These are phyloP conservation scores for Ensete ventricosum DNA, from an alignment of 176 grass and related monocot genomes.

Conservation along the genomic window DNA sequence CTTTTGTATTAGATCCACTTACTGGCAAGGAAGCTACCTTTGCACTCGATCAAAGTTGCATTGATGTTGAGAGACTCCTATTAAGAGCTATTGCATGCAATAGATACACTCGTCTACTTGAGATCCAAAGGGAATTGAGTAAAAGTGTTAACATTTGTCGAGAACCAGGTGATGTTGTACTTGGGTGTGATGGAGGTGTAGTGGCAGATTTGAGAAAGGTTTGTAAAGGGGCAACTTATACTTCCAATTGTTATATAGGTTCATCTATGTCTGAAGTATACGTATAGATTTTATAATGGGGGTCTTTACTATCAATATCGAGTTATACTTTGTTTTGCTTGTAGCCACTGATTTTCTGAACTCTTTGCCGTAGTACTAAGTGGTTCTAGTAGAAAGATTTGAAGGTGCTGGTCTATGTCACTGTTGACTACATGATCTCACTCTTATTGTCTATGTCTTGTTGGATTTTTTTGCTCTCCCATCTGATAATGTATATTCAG, in stretches of 20 bases:
- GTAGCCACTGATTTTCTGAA: background rate
- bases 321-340: background rate
- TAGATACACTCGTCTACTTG: constrained; percentile 79
- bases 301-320: background rate
- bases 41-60: constrained; percentile 65
- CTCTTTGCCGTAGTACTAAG: background rate
- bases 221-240: constrained; percentile 11
- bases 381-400: background rate
- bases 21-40: constrained; percentile 91
- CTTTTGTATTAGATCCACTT: constrained; percentile 79
- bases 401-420: background rate
- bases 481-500: background rate
- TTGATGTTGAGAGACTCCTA: constrained; percentile 85
- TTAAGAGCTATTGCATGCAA: constrained; percentile 81
- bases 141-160: constrained; percentile 90
- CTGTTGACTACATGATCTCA: background rate
- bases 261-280: background rate
- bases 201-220: constrained; percentile 46
- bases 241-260: constrained; percentile 17
- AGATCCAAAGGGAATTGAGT: constrained; percentile 76
- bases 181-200: constrained; percentile 40
- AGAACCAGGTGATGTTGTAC: constrained; percentile 52
- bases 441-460: background rate
- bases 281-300: background rate
- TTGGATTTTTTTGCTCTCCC: background rate